Percentiles rank a stretch among this genome's conserved stretches.
These are phyloP conservation scores for Kalanchoe fedtschenkoi DNA, from an alignment of 164 flowering plant species.

Conservation along the genomic window DNA sequence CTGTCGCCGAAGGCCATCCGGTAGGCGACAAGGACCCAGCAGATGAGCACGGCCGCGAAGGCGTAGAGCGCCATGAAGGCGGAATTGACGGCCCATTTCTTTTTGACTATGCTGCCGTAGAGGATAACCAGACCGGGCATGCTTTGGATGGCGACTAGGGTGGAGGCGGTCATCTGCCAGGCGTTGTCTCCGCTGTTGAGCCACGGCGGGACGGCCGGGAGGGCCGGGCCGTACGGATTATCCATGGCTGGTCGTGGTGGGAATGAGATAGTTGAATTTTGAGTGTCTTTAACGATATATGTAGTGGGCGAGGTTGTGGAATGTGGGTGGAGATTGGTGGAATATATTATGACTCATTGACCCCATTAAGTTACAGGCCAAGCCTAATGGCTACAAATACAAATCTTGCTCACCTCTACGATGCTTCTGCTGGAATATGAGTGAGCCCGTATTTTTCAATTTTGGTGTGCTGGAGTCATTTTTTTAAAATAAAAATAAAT, in stretches of 20 bases:
- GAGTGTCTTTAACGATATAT: not conserved
- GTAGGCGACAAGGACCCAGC: slow-evolving; percentile 41
- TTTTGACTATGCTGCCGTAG: slow-evolving; percentile 43
- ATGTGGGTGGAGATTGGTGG: not conserved
- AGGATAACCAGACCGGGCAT: slow-evolving; percentile 48
- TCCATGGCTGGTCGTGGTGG: not conserved
- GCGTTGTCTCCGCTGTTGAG: slow-evolving; percentile 52
- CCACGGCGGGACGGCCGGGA: slow-evolving; percentile 30
- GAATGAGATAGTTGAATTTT: not conserved
- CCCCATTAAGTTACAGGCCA: too few relatives aligned
- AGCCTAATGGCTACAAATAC: too few relatives aligned
- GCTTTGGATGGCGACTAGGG: slow-evolving; percentile 36
- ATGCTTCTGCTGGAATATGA: too few relatives aligned
- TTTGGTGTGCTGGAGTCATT: too few relatives aligned
- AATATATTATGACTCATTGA: too few relatives aligned
- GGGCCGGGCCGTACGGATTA: slow-evolving; percentile 10
- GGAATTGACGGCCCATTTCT: slow-evolving; percentile 48
- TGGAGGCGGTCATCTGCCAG: slow-evolving; percentile 40
- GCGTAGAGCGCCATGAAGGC: slow-evolving; percentile 55
- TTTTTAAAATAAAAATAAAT: too few relatives aligned
- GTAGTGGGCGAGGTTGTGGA: not conserved
- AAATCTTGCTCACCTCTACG: too few relatives aligned
- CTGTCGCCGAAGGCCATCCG: slow-evolving; percentile 47
- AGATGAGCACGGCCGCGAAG: slow-evolving; percentile 46
- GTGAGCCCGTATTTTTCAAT: too few relatives aligned